A percentile compares a stretch with the other conserved stretches of the same genome.
Conservation (phyloP, 768 basidiomycete genomes). For the Tremella fuciformis region DNA sequence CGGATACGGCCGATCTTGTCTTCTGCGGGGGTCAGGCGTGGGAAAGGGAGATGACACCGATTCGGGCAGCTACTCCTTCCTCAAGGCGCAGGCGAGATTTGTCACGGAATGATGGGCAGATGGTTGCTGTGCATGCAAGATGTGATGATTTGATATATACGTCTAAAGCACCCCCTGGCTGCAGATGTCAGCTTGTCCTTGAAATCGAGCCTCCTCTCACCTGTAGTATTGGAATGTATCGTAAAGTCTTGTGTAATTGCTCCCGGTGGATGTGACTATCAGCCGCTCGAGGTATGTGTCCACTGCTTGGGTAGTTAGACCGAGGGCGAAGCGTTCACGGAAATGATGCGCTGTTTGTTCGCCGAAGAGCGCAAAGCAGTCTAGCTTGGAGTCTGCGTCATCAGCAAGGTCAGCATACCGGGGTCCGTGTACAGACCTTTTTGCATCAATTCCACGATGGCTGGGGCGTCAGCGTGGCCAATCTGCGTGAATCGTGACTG, state of each 20-base stretch:
- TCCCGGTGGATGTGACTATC: slow-evolving; percentile 84
- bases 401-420: slow-evolving; percentile 9
- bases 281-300: slow-evolving; percentile 86
- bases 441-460: slow-evolving; percentile 95
- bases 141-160: slow-evolving; percentile 1
- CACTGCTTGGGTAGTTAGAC: slow-evolving; percentile 73
- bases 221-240: slow-evolving; percentile 62
- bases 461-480: slow-evolving; percentile 48
- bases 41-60: slow-evolving; percentile 40
- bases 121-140: slow-evolving; percentile 1
- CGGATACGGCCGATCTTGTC: slow-evolving; percentile 29
- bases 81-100: slow-evolving; percentile 28
- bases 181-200: not conserved
- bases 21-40: slow-evolving; percentile 32
- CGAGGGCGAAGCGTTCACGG: slow-evolving; percentile 89
- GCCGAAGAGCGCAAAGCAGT: slow-evolving; percentile 85
- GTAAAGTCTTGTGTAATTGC: slow-evolving; percentile 91
- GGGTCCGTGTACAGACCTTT: slow-evolving; percentile 63
- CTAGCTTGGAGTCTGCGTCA: slow-evolving; percentile 72
- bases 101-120: slow-evolving; percentile 1
- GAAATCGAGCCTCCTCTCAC: slow-evolving; percentile 25
- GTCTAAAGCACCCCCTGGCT: slow-evolving; percentile 2
- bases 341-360: slow-evolving; percentile 85
- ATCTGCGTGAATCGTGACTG: slow-evolving; percentile 43
- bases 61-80: slow-evolving; percentile 38